These are phyloP conservation scores for Borealophlyctis nickersoniae DNA, from an alignment of 192 early-diverging fungal genomes.

Conservation along the genomic window DNA sequence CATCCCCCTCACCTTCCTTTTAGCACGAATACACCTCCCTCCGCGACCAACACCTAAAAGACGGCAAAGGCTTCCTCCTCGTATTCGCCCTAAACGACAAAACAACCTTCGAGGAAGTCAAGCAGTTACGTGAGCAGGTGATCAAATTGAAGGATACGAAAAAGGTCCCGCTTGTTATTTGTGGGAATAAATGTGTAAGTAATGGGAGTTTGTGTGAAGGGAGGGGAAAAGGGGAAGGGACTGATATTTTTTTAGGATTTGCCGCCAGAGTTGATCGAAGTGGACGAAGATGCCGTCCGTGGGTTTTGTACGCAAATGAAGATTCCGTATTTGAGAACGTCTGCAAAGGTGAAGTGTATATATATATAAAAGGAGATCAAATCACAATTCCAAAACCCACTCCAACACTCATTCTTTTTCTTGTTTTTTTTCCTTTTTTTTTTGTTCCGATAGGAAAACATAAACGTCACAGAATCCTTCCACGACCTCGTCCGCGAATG, in stretches of 20 bases:
- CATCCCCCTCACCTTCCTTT: too few species aligned
- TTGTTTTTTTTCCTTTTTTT: not conserved
- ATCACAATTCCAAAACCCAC: not conserved
- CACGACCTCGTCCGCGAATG: constrained; percentile 54
- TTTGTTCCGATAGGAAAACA: constrained; percentile 41
- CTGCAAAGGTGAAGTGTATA: constrained; percentile 45
- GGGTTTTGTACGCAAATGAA: constrained; percentile 39
- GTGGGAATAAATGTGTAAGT: constrained; percentile 60
- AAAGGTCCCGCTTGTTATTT: constrained; percentile 52
- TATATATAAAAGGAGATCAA: not conserved
- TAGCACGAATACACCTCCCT: constrained; percentile 59
- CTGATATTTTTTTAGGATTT: too few species aligned
- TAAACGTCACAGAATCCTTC: constrained; percentile 54
- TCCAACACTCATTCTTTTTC: not conserved
- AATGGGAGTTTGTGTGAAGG: not conserved
- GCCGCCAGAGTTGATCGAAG: constrained; percentile 44
- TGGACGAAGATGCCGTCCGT: constrained; percentile 34
- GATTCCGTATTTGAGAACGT: constrained; percentile 51
- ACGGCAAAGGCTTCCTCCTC: constrained; percentile 56
- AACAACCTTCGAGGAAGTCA: constrained; percentile 54
- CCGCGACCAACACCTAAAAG: constrained; percentile 55
- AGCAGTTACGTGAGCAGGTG: constrained; percentile 56
- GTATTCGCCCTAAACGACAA: constrained; percentile 54
- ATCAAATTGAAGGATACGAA: constrained; percentile 55
- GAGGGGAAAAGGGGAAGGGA: too few species aligned